Conservation (phyloP, 2,329 filamentous ascomycete genomes). For the Phaeomoniella chlamydospora region DNA sequence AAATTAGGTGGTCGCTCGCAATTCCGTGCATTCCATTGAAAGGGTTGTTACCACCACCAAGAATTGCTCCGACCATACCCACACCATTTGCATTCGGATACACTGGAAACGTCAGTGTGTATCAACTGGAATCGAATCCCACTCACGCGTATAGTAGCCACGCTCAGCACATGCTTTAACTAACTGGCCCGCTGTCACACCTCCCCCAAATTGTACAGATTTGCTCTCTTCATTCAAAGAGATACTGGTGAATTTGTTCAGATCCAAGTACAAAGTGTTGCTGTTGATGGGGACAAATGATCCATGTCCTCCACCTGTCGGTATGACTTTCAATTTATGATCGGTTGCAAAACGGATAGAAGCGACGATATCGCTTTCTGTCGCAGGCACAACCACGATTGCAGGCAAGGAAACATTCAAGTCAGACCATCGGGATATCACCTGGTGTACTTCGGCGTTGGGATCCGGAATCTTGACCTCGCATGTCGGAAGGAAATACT, state of each 20-base stretch:
- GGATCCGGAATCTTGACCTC: not conserved
- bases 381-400: constrained; percentile 14
- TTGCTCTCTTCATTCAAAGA: constrained; percentile 11
- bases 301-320: constrained; percentile 16
- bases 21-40: constrained; percentile 18
- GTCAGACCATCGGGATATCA: constrained; percentile 17
- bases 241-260: constrained; percentile 17
- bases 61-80: constrained; percentile 8
- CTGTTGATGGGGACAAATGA: constrained; percentile 16
- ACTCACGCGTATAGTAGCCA: constrained; percentile 18
- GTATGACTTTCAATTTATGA: constrained; percentile 16
- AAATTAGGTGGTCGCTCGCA: constrained; percentile 17
- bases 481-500: too few species aligned
- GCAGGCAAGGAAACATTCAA: constrained; percentile 12
- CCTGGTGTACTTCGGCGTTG: not conserved
- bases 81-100: constrained; percentile 9
- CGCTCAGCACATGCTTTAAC: constrained; percentile 9
- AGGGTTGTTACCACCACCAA: constrained; percentile 8
- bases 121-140: constrained; percentile 7
- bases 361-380: constrained; percentile 14
- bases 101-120: constrained; percentile 13
- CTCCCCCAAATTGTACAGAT: constrained; percentile 17
- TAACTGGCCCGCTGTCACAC: constrained; percentile 14
- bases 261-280: constrained; percentile 18
- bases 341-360: constrained; percentile 14